These are phyloP conservation scores for Paraphaeosphaeria sporulosa DNA, from an alignment of 2,329 filamentous ascomycete species.

Conservation along the genomic window DNA sequence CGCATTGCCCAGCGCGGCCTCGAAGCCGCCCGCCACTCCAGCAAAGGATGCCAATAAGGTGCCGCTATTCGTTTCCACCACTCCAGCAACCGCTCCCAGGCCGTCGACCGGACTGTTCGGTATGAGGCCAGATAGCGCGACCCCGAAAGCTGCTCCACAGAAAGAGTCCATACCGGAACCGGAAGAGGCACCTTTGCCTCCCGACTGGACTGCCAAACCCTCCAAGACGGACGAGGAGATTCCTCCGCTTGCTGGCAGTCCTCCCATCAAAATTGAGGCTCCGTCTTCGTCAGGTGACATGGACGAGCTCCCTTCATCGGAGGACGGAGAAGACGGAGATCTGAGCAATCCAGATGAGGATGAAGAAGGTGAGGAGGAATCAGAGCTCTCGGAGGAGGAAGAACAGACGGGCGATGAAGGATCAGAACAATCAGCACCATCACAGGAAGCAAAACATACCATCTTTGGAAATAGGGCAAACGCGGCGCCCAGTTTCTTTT, in stretches of 20 bases:
- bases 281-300: conserved; percentile 39
- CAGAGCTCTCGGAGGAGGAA: conserved; percentile 42
- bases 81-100: conserved; percentile 41
- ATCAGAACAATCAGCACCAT: conserved; percentile 48
- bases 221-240: conserved; percentile 49
- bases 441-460: conserved; percentile 23
- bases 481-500: conserved; percentile 34
- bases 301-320: conserved; percentile 35
- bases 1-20: conserved; percentile 52
- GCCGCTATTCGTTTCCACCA: conserved; percentile 47
- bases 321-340: conserved; percentile 44
- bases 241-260: conserved; percentile 57
- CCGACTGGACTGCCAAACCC: conserved; percentile 44
- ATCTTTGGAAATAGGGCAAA: conserved; percentile 34
- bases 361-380: conserved; percentile 27
- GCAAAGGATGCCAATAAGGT: conserved; percentile 49
- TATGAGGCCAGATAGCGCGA: conserved; percentile 11
- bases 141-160: conserved; percentile 21
- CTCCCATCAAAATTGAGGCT: conserved; percentile 53
- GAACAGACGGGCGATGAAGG: conserved; percentile 49
- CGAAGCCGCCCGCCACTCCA: conserved; percentile 43
- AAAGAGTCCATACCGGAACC: conserved; percentile 19
- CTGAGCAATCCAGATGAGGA: conserved; percentile 47
- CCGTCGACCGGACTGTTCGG: conserved; percentile 19
- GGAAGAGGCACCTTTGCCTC: conserved; percentile 43